Evolutionary conservation across 2,329 filamentous ascomycete species (phyloP), one percentile per base, ranked within the genome.

Genomic region (Aspergillus arachidicola): DNA sequence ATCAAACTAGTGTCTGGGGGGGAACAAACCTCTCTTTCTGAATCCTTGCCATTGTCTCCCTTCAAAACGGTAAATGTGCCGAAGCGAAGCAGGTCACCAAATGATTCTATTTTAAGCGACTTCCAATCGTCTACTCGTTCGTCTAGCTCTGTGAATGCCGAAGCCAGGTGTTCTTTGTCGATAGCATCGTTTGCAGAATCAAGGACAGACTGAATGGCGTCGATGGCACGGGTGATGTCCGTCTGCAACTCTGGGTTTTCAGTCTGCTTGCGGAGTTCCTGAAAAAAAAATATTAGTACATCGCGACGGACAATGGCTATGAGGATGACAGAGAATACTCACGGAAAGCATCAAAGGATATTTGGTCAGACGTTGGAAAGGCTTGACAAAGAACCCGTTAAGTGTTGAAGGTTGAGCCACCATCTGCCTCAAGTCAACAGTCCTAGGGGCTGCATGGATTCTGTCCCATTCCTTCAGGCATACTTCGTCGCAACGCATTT

Each of bases 51-150:
- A 59, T 71, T 76, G 69, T 88, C 86, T 46, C 86, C 86, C 71
- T 96, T 98, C 36, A 97, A 83, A 46, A 99, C 94, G 0, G 92
- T 93, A 78, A 97, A 96, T 34, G 93, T 91, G 38, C 95, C 95
- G 70, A 96, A 92, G 28, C 96, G 84, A 36, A 99, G 84, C 23
- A 99, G 83, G 59, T 93, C 91, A 46, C 95, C 95, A 72, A 99
- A 97, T n/a, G 91, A 88, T 65, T 96, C 91, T 32, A 97, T 89
- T 64, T 90, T 88, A 75, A 98, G 92, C 58, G 91, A 92, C 79
- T 97, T 98, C 95, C 95, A 99, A 76, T 99, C 95, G 73, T 98
- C 95, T 1, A 99, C 94, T 57, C 95, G 86, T 59, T 81, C 81
- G 64, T 90, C 89, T 30, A 99, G 84, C 64, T 98, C 95, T 64